A percentile compares a stretch with the other conserved stretches of the same genome.
Conservation (phyloP, 306 rosid species). For the Malus sylvestris region DNA sequence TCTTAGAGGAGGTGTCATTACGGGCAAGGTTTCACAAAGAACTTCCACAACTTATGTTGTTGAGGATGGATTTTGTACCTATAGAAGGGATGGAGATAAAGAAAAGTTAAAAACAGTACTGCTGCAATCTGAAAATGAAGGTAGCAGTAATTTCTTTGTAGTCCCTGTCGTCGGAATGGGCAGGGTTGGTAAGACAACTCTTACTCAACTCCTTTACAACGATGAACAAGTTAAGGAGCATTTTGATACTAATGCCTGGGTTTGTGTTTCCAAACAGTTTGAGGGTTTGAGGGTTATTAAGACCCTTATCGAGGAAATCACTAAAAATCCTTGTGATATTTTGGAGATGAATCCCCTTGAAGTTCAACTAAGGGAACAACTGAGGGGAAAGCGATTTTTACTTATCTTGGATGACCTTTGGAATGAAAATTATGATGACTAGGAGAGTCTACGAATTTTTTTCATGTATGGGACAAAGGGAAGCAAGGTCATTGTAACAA, state of each 20-base stretch:
- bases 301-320: background rate
- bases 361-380: background rate
- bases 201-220: background rate
- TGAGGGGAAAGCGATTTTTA: background rate
- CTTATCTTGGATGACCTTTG: background rate
- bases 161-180: background rate
- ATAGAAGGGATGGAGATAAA: background rate
- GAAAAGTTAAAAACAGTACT: background rate
- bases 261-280: background rate
- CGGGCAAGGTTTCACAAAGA: background rate
- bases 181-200: background rate
- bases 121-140: background rate
- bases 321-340: background rate
- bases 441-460: background rate
- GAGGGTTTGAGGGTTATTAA: background rate
- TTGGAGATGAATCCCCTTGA: background rate
- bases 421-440: background rate
- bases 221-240: background rate
- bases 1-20: background rate
- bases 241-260: background rate
- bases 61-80: background rate
- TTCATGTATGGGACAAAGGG: background rate
- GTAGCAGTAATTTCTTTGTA: background rate
- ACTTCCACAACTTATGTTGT: background rate
- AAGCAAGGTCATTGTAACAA: conserved; percentile 9